These are phyloP conservation scores for Psidium guajava DNA, from an alignment of 345 rosid species.

Conservation along the genomic window DNA sequence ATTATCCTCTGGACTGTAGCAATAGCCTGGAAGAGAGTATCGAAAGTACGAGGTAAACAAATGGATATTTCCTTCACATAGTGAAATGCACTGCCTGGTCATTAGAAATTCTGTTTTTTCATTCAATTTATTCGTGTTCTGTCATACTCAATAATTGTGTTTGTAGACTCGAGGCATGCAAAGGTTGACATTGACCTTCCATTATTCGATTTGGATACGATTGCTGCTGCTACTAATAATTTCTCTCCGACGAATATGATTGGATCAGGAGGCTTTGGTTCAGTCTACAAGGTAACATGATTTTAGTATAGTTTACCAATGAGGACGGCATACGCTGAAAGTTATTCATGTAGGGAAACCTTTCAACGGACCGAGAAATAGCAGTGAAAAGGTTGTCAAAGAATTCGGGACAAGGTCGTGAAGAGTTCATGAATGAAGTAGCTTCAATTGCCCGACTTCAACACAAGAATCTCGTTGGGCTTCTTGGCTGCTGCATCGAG, in stretches of 20 bases:
- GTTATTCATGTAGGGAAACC: constrained; percentile 5
- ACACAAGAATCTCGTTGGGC: constrained; percentile 29
- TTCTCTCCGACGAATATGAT: constrained; percentile 14
- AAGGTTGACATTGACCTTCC: constrained; percentile 10
- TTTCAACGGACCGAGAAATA: constrained; percentile 18
- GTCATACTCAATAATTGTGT: neutral
- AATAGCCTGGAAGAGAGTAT: neutral
- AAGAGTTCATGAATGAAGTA: constrained; percentile 27
- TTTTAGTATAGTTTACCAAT: neutral
- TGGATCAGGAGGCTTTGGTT: constrained; percentile 34
- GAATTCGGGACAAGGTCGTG: constrained; percentile 19
- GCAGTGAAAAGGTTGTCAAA: constrained; percentile 32
- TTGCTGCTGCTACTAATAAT: constrained; percentile 19
- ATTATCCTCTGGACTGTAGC: neutral
- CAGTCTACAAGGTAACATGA: constrained; percentile 19
- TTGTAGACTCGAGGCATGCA: neutral
- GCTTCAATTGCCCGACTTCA: constrained; percentile 26
- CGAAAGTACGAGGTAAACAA: too few species aligned
- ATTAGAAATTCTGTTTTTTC: too few species aligned
- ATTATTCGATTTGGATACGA: constrained; percentile 7
- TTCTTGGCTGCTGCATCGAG: constrained; percentile 21
- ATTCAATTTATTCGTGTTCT: neutral
- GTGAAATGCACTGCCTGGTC: too few species aligned
- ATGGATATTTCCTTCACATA: too few species aligned
- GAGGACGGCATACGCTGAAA: neutral